Evolutionary conservation across 2,329 filamentous ascomycete species (phyloP).

Genomic region (Trichoderma sp.): DNA sequence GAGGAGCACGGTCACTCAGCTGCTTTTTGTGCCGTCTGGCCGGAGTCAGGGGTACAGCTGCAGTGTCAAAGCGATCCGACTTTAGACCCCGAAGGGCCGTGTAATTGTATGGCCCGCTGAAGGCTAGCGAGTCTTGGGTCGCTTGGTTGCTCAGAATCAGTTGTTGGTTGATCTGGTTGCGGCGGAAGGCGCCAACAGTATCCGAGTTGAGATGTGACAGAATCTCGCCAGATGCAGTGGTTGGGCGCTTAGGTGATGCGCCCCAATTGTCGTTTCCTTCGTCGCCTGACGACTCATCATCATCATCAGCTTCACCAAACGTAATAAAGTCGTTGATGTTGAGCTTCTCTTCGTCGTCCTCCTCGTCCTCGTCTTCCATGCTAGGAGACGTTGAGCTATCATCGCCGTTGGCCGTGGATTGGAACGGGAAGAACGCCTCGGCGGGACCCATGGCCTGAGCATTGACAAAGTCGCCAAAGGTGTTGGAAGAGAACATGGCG

Average conservation of each 20-base stretch:
- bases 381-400: constrained; percentile 45
- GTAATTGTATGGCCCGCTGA: constrained; percentile 61
- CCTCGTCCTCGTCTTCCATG: constrained; percentile 49
- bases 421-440: constrained; percentile 74
- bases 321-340: constrained; percentile 74
- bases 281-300: constrained; percentile 61
- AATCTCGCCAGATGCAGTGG: constrained; percentile 46
- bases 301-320: constrained; percentile 60
- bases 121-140: constrained; percentile 62
- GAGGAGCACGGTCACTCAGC: constrained; percentile 51
- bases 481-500: constrained; percentile 62
- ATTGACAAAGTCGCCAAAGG: constrained; percentile 58
- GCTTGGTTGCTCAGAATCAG: constrained; percentile 62
- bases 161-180: constrained; percentile 63
- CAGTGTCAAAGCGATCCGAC: constrained; percentile 65
- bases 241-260: constrained; percentile 50
- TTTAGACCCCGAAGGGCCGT: constrained; percentile 64
- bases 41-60: constrained; percentile 68
- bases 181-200: constrained; percentile 77
- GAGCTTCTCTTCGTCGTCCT: constrained; percentile 62
- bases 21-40: constrained; percentile 59
- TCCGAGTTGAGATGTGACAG: constrained; percentile 64
- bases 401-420: constrained; percentile 59
- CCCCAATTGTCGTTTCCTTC: constrained; percentile 56
- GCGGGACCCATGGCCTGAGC: constrained; percentile 70